Evolutionary conservation across 768 basidiomycete species (phyloP).

Genomic region (Lactarius vividus): DNA sequence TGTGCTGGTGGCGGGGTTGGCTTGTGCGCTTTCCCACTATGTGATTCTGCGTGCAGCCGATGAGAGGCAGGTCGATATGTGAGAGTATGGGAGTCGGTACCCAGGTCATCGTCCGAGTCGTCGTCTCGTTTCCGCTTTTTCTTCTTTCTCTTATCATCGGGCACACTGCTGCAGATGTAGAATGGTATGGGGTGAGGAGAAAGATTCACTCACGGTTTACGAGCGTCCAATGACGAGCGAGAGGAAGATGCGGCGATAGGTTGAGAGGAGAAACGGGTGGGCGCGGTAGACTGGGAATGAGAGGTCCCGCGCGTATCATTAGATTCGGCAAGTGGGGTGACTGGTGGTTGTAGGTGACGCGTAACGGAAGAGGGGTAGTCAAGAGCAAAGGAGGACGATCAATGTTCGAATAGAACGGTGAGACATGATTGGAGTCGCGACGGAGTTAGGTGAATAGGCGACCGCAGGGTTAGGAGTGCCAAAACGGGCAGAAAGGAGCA

Average conservation of each 20-base stretch:
- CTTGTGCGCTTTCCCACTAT: conserved; percentile 51
- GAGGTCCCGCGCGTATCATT: conserved; percentile 24
- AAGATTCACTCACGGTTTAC: conserved; percentile 50
- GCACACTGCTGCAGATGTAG: conserved; percentile 29
- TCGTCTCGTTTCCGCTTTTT: conserved; percentile 82
- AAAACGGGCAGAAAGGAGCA: background rate
- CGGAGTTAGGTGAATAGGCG: background rate
- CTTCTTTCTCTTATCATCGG: conserved; percentile 73
- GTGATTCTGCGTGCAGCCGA: conserved; percentile 20
- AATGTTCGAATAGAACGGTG: background rate
- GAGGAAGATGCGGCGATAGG: conserved; percentile 43
- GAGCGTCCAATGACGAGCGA: conserved; percentile 59
- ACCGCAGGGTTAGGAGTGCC: background rate
- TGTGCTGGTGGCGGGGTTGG: conserved; percentile 41
- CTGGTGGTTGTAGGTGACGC: conserved; percentile 24
- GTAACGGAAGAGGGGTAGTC: background rate
- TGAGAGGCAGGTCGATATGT: conserved; percentile 15
- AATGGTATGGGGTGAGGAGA: conserved; percentile 16
- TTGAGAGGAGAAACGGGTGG: conserved; percentile 45
- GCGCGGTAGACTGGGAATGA: conserved; percentile 39
- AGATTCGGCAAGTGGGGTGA: conserved; percentile 53
- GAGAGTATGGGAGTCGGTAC: conserved; percentile 35
- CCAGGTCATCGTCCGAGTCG: conserved; percentile 67
- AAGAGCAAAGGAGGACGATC: too few relatives aligned
- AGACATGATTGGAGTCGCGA: background rate